Base-by-base conservation (phyloP, 148 eudicot genomes). In the Camellia granthamiana region DNA sequence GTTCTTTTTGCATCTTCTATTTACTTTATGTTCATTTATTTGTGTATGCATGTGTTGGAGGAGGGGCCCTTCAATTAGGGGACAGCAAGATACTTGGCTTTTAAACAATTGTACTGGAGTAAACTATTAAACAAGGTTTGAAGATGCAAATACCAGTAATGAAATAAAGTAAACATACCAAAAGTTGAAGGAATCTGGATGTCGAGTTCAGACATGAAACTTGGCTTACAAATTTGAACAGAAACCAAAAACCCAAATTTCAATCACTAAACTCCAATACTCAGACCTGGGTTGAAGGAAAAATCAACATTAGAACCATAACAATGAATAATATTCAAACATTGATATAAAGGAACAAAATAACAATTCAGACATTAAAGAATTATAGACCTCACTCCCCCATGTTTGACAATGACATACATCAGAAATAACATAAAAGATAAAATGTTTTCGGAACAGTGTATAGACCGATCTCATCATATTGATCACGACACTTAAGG, bases 151-250 rank as follows among this genome's bases (percentile, higher is more conserved):
- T 30, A 7, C 1, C 1, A n/a, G 61, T 61, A 16, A 38, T 30
- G n/a, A 54, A 9, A 59, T 15, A 63, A 69, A 11, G 65, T 8
- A n/a, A 56, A 74, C 88, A 81, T 79, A 91, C 94, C 94, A 83
- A 81, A 91, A 77, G 94, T 81, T 77, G 90, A 84, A 18, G 94
- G 94, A 80, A 85, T 78, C 81, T 89, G 92, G 84, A 79, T 47
- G 89, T 89, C 88, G 76, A 91, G 86, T 51, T 91, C 92, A 86
- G 88, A 90, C 90, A 87, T 91, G 90, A 89, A 86, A 84, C 84
- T 82, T 77, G 84, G 88, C 81, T 84, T 81, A 79, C 59, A 23
- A 76, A 70, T 49, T 59, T 80, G 78, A 15, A 66, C 58, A 64
- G 69, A 72, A 82, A 64, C 7, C 75, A 72, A 56, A 61, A 70